Evolutionary conservation across 768 basidiomycete species (phyloP), one percentile per base, ranked within the genome.

Genomic region (Pholiota microspora): DNA sequence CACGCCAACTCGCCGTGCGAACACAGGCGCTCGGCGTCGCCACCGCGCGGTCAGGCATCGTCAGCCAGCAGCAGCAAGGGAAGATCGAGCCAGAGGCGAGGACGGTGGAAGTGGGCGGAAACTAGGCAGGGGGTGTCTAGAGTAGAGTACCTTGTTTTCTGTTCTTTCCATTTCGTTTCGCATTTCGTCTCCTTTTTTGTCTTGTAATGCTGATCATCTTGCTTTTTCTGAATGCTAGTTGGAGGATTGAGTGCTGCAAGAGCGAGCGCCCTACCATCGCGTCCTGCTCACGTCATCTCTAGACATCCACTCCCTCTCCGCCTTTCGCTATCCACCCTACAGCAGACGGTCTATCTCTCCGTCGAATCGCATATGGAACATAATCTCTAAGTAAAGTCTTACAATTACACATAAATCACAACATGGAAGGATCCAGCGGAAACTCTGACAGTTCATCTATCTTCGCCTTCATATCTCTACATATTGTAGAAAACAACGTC

Each of bases 21-120:
- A 94, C 94, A 0, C 93, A 94, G 66, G 94, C 91, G 1, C 71
- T 97, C 49, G 90, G 92, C 1, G 88, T 89, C 13, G 92, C 94
- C 18, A 72, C 79, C 24, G 62, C 73, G 15, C 69, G 79, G 8
- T 62, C 74, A 42, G 40, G 40, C 6, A 21, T 21, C 0, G 0
- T 42, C 64, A 64, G 51, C 62, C 52, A 56, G 38, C 59, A 55
- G 31, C 57, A 55, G 24, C 59, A 53, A 31, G 53, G 45, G 21
- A 34, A 45, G 25, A 16, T 27, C 8, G 53, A 54, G 32, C 16
- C 46, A n/a, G 32, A 29, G 32, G n/a, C 29, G 21, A 42, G 40
- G 21, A 23, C 40, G 40, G 40, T 42, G 21, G 40, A 42, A 16
- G 40, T 42, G 18, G 40, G 40, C 12, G 40, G 40, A 3, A 42